These are phyloP conservation scores for Fusarium miscanthi DNA, from an alignment of 2,329 filamentous ascomycete genomes.

Conservation along the genomic window DNA sequence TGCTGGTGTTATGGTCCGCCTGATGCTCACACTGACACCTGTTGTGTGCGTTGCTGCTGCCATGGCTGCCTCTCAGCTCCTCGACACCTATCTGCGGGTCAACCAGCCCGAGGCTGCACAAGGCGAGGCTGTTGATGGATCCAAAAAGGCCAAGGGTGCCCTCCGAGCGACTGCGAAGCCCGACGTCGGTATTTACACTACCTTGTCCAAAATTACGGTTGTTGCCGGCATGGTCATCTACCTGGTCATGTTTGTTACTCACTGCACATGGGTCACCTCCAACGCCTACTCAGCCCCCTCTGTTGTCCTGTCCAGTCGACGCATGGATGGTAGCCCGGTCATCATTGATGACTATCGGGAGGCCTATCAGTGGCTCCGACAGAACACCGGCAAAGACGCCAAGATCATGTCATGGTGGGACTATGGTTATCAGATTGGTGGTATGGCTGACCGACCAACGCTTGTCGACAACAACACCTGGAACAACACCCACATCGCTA, in stretches of 20 bases:
- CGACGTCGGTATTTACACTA: conserved; percentile 84
- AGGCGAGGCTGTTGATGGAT: conserved; percentile 58
- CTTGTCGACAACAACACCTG: conserved; percentile 99
- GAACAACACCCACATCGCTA: conserved; percentile 99
- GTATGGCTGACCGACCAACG: conserved; percentile 97
- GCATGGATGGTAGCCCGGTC: conserved; percentile 95
- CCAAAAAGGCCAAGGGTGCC: conserved; percentile 66
- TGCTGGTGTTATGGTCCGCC: conserved; percentile 97
- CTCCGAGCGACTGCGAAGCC: conserved; percentile 79
- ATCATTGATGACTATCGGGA: conserved; percentile 99
- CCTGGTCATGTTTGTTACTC: conserved; percentile 91
- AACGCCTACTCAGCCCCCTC: conserved; percentile 99
- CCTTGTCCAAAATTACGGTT: conserved; percentile 82
- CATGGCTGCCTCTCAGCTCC: conserved; percentile 84
- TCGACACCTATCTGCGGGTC: conserved; percentile 84
- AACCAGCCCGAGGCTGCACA: conserved; percentile 66
- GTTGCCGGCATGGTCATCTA: conserved; percentile 79
- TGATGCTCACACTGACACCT: conserved; percentile 97
- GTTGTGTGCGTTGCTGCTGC: conserved; percentile 96
- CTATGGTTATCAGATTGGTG: conserved; percentile 99
- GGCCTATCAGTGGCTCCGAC: conserved; percentile 98
- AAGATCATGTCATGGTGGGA: conserved; percentile 99
- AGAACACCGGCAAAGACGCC: conserved; percentile 93
- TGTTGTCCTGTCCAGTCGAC: conserved; percentile 89
- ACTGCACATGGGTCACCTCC: conserved; percentile 99